These are phyloP conservation scores for Aphanomyces stellatus DNA, from an alignment of 352 stramenopile species.

Conservation along the genomic window DNA sequence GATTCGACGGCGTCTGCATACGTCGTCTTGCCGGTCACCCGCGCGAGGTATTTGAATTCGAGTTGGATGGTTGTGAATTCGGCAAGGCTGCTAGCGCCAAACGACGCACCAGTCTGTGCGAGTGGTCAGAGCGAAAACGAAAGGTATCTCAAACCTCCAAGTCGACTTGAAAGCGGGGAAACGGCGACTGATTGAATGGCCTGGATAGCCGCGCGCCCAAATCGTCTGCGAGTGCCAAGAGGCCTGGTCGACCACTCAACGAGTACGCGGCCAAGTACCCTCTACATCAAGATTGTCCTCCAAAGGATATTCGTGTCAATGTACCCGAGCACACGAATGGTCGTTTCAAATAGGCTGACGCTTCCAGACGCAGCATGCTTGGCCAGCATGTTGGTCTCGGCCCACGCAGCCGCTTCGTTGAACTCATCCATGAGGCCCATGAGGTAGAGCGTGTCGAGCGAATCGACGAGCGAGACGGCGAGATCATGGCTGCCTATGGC, in stretches of 20 bases:
- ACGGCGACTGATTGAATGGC: not conserved
- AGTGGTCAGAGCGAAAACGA: not conserved
- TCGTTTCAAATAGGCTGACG: constrained; percentile 11
- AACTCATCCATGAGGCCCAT: constrained; percentile 12
- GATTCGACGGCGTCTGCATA: constrained; percentile 13
- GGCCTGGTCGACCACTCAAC: not conserved
- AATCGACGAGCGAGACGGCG: constrained; percentile 35
- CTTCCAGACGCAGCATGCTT: not conserved
- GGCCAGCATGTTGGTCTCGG: not conserved
- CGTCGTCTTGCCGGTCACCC: constrained; percentile 17
- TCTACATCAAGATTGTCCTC: too few relatives aligned
- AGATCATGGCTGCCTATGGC: constrained; percentile 44
- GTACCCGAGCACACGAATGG: constrained; percentile 9
- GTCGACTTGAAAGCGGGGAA: not conserved
- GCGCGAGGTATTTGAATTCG: constrained; percentile 20
- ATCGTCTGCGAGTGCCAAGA: not conserved
- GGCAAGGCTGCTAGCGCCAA: not conserved
- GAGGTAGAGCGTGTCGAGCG: constrained; percentile 16
- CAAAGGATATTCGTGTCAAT: too few relatives aligned
- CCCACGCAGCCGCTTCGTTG: constrained; percentile 6
- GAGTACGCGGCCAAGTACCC: not conserved
- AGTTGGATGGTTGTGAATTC: constrained; percentile 20
- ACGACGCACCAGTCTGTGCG: not conserved
- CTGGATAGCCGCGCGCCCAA: not conserved
- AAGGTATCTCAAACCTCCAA: not conserved